Percentiles rank a stretch among this genome's conserved stretches.
Evolutionary conservation across 345 rosid genomes (phyloP).

Genomic region (Litchi chinensis): DNA sequence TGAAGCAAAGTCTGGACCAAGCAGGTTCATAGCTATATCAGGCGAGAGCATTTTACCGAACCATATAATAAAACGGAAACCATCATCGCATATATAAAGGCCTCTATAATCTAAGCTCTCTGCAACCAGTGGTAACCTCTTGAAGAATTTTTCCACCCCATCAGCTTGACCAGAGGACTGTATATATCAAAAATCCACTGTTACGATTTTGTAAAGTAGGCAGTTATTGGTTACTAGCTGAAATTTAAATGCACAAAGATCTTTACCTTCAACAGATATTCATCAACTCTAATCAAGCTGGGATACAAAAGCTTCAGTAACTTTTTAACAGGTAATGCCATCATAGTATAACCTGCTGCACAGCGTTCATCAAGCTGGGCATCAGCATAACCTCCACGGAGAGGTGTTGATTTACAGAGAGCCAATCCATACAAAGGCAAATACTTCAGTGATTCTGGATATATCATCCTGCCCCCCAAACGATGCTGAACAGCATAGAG

Average conservation of each 20-base stretch:
- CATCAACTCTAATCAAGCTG: slow-evolving; percentile 79
- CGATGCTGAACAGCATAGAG: slow-evolving; percentile 95
- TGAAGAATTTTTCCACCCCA: slow-evolving; percentile 40
- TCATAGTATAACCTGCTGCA: slow-evolving; percentile 93
- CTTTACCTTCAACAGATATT: slow-evolving; percentile 72
- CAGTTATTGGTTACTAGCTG: neutral
- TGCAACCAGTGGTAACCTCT: slow-evolving; percentile 70
- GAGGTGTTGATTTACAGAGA: slow-evolving; percentile 76
- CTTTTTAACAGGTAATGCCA: slow-evolving; percentile 88
- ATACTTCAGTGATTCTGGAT: slow-evolving; percentile 86
- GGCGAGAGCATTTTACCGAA: slow-evolving; percentile 97
- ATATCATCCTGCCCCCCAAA: slow-evolving; percentile 88
- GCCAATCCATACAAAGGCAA: slow-evolving; percentile 87
- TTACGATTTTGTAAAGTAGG: slow-evolving; percentile 5
- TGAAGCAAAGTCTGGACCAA: slow-evolving; percentile 83
- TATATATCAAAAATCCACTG: slow-evolving; percentile 33
- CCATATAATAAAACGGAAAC: slow-evolving; percentile 85
- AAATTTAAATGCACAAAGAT: slow-evolving; percentile 7
- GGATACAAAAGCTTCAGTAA: slow-evolving; percentile 92
- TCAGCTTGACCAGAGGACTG: slow-evolving; percentile 64
- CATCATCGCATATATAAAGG: slow-evolving; percentile 87
- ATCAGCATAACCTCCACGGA: slow-evolving; percentile 93
- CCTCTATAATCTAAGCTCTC: slow-evolving; percentile 95
- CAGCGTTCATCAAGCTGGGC: slow-evolving; percentile 88
- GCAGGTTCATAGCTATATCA: slow-evolving; percentile 73